These are phyloP conservation scores for Omphalea diandra DNA, from an alignment of 441 rosid genomes.

Conservation along the genomic window DNA sequence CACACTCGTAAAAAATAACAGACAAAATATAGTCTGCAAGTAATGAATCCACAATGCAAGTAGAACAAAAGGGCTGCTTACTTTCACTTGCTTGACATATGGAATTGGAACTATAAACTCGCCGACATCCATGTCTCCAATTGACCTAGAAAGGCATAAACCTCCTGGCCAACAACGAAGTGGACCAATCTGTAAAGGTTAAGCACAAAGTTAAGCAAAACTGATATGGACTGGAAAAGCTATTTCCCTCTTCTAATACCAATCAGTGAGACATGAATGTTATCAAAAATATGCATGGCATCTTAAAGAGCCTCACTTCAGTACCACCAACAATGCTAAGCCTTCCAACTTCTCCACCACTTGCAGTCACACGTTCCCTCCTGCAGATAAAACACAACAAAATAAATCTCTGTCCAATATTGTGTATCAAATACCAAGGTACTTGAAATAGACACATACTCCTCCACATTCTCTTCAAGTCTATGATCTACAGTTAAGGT, in stretches of 20 bases:
- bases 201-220: not conserved
- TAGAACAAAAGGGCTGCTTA: slow-evolving; percentile 16
- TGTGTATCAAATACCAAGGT: slow-evolving; percentile 10
- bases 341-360: slow-evolving; percentile 97
- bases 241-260: not conserved
- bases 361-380: slow-evolving; percentile 83
- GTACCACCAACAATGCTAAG: slow-evolving; percentile 75
- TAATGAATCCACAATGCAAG: not conserved
- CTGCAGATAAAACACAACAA: slow-evolving; percentile 35
- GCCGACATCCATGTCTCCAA: slow-evolving; percentile 95
- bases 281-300: not conserved
- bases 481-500: slow-evolving; percentile 81
- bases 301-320: slow-evolving; percentile 47
- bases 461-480: slow-evolving; percentile 80
- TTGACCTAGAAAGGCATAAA: slow-evolving; percentile 89
- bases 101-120: slow-evolving; percentile 92
- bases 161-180: slow-evolving; percentile 97
- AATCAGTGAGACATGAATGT: not conserved
- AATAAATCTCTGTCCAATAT: slow-evolving; percentile 4
- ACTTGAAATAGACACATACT: slow-evolving; percentile 46
- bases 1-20: not conserved
- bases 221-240: not conserved
- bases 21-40: slow-evolving; percentile 6
- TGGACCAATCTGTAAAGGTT: slow-evolving; percentile 69
- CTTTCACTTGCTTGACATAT: slow-evolving; percentile 92